Base-by-base conservation (phyloP, 1,284 basidiomycete genomes). In the Blastosporella zonata region DNA sequence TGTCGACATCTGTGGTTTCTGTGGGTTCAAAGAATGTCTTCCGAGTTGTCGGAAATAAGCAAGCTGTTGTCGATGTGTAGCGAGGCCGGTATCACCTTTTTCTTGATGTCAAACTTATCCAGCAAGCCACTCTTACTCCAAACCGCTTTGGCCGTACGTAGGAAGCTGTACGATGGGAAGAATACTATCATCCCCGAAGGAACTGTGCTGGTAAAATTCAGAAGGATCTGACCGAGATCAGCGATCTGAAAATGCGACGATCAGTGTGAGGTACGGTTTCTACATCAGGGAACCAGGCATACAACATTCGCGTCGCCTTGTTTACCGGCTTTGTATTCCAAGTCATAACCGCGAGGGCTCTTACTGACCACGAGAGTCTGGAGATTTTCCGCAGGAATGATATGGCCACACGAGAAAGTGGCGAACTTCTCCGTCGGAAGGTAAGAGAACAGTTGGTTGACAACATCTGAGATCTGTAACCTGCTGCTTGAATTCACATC, bases 161-260 rank as follows among this genome's bases (percentile, higher is more conserved):
- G 71, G 56, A 93, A 94, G 18, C 76, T 78, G 65, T 99, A 99
- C 0, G 93, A 97, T 0, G 96, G 95, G 31, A 98, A 81, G 62
- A 99, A 99, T 3, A 97, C 87, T 17, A 99, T 90, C 65, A 98
- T 78, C 0, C 96, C 96, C 29, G 84, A 84, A 0, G 93, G 92
- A 1, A 96, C 77, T 20, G 95, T 67, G 31, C 79, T 85, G 33
- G 81, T 74, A 40, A 95, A 81, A 59, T 96, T 97, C 29, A 83
- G 64, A 34, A 99, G 67, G 4, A 90, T 78, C 43, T 90, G 86
- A 0, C 93, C 95, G 0, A 99, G 77, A 59, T 98, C 95, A 18
- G 77, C 74, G 12, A 96, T 74, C 88, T 94, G 44, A 27, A 23
- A 34, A 34, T 25, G 43, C 13, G 48, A 42, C n/a, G 9, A 23